Percentiles rank a stretch among this genome's conserved stretches.
Evolutionary conservation across 768 basidiomycete species (phyloP).

Genomic region (Auriscalpium orientale): DNA sequence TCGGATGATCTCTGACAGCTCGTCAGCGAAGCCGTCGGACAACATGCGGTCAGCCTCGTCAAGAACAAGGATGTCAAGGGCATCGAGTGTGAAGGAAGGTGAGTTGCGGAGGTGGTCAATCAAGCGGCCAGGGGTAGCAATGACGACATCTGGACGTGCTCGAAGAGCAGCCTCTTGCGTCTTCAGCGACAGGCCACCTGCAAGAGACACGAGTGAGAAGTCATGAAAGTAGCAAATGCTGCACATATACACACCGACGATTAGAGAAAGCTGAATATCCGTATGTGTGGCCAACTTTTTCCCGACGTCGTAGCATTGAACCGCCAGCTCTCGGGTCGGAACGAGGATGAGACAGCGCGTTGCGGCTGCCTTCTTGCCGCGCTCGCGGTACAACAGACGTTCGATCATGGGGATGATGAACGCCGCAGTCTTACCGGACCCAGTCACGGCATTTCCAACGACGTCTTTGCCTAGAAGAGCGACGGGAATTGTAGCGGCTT

Average conservation of each 20-base stretch:
- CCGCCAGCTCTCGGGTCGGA: constrained; percentile 92
- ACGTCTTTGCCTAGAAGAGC: constrained; percentile 93
- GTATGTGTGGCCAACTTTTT: constrained; percentile 78
- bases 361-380: constrained; percentile 77
- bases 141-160: constrained; percentile 84
- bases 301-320: constrained; percentile 92
- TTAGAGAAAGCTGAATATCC: constrained; percentile 85
- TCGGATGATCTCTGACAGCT: constrained; percentile 88
- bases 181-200: constrained; percentile 90
- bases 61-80: constrained; percentile 86
- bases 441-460: constrained; percentile 92
- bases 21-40: constrained; percentile 90
- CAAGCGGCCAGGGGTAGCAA: constrained; percentile 87
- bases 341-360: constrained; percentile 88
- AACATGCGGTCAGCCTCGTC: constrained; percentile 99
- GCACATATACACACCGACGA: constrained; percentile 56
- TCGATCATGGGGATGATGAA: constrained; percentile 94
- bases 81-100: constrained; percentile 85
- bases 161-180: constrained; percentile 83
- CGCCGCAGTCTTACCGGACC: constrained; percentile 97
- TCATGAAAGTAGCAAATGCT: neutral
- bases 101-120: constrained; percentile 98
- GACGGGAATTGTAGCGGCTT: constrained; percentile 88
- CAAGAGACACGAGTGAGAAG: constrained; percentile 6
- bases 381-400: constrained; percentile 85